Base-by-base conservation (phyloP, 2,329 filamentous ascomycete genomes). In the Emericellopsis cladophorae region DNA sequence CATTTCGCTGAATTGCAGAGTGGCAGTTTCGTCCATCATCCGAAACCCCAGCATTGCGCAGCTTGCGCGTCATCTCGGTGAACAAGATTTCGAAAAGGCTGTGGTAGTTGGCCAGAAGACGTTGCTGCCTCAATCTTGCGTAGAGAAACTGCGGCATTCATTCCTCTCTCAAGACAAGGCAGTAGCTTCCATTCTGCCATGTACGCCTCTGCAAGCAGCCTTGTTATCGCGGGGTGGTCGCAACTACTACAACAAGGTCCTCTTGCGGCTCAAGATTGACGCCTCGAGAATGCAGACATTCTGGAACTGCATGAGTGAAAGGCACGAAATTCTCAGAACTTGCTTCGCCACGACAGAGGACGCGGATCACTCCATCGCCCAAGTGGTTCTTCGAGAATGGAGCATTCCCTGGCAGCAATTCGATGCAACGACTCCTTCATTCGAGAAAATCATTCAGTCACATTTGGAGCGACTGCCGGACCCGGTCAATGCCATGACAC, bases 181-280 rank as follows among this genome's bases (percentile, higher is more conserved):
- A 0, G 62, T 83, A 3, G 59, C 72, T 24, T 66, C 63, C 2
- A 67, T 94, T 8, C 61, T 89, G 5, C 88, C 88, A 1, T 95
- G 89, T 54, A 93, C 87, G 2, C 84, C 88, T 1, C 63, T 95
- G 0, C 89, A 95, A 56, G 84, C 93, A 61, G 83, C 81, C 1
- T 95, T 95, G 87, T 66, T 95, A 1, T 73, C 76, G 8, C 50
- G 65, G 46, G 58, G 58, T 2, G 56, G 62, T 10, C 59, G 61
- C 2, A 67, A 77, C 2, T 95, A 95, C 54, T 77, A 73, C 51
- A 95, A 94, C 54, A 74, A 74, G 37, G 76, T 85, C 42, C 58
- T 81, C 0, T 73, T 94, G 45, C 65, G 70, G 6, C 54, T 93
- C 7, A 60, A 58, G 5, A 64, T 68, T 1, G 58, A 77, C 29